These are phyloP conservation scores for Neurospora africana DNA, from an alignment of 495 filamentous ascomycete genomes.

Conservation along the genomic window DNA sequence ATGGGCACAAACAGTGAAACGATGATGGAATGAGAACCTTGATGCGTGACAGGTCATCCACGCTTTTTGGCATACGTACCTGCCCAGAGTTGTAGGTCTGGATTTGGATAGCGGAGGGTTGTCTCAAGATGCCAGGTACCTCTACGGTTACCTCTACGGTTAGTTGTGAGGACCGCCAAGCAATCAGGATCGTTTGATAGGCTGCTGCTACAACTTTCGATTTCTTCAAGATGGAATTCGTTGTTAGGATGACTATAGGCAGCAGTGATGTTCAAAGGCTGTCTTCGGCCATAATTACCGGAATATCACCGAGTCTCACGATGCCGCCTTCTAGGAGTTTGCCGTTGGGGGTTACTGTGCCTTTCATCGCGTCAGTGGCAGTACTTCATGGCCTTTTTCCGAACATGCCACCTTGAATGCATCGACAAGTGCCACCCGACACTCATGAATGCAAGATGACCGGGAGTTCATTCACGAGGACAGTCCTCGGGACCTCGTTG, in stretches of 20 bases:
- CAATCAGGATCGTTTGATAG: not conserved
- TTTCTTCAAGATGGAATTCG: not conserved
- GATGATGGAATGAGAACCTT: not conserved
- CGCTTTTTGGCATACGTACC: not conserved
- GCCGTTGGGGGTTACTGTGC: not conserved
- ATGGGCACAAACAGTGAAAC: not conserved
- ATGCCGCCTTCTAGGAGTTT: not conserved
- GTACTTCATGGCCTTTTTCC: not conserved
- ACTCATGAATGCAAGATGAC: not conserved
- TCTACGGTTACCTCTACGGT: not conserved
- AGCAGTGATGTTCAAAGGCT: not conserved
- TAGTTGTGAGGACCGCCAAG: not conserved
- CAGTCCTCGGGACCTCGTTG: not conserved
- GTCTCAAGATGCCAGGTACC: not conserved
- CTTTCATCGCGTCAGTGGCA: not conserved
- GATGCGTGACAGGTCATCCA: not conserved
- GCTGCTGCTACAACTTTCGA: not conserved
- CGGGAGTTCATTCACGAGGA: not conserved
- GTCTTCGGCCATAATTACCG: not conserved
- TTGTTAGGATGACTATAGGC: not conserved
- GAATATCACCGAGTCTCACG: not conserved
- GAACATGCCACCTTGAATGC: not conserved
- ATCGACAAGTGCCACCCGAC: not conserved
- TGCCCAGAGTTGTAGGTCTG: not conserved
- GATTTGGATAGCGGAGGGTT: not conserved